phyloP scores from a whole-genome alignment of 768 basidiomycete species.

The Pleurotus giganteus region DNA sequence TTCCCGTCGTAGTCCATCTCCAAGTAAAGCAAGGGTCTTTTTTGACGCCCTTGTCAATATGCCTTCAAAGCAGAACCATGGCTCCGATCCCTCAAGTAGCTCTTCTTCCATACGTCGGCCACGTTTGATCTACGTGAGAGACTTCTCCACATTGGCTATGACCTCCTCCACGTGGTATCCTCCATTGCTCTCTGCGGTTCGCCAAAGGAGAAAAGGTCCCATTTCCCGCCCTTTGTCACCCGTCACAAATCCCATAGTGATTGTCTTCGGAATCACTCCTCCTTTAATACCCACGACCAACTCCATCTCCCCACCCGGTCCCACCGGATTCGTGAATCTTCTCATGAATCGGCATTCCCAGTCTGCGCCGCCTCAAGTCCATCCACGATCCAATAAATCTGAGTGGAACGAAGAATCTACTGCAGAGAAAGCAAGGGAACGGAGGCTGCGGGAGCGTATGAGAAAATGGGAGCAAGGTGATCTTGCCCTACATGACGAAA shows the following conservation, averaged over 20 bases:
- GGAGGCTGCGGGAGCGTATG: constrained; percentile 67
- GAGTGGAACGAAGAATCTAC: constrained; percentile 69
- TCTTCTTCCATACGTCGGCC: constrained; percentile 40
- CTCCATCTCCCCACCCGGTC: constrained; percentile 13
- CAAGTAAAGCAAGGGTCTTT: constrained; percentile 63
- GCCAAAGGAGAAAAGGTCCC: constrained; percentile 67
- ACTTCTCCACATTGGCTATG: constrained; percentile 72
- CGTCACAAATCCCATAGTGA: constrained; percentile 68
- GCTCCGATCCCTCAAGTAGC: constrained; percentile 17
- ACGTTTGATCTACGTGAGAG: constrained; percentile 81
- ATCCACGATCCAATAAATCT: constrained; percentile 34
- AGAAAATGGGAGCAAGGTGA: constrained; percentile 74
- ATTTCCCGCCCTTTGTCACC: constrained; percentile 59
- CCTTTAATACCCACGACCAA: constrained; percentile 51
- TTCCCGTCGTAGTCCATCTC: constrained; percentile 41
- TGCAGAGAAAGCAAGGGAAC: constrained; percentile 68
- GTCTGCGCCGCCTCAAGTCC: constrained; percentile 25
- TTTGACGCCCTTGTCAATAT: constrained; percentile 78
- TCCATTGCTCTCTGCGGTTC: constrained; percentile 74
- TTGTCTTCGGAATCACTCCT: constrained; percentile 87
- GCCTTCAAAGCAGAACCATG: constrained; percentile 25
- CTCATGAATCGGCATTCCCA: constrained; percentile 42
- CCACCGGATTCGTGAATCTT: constrained; percentile 38
- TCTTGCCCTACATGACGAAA: constrained; percentile 53
- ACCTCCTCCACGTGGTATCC: constrained; percentile 81